Conservation (phyloP, 2,329 filamentous ascomycete genomes). For the Pseudogymnoascus sp. region DNA sequence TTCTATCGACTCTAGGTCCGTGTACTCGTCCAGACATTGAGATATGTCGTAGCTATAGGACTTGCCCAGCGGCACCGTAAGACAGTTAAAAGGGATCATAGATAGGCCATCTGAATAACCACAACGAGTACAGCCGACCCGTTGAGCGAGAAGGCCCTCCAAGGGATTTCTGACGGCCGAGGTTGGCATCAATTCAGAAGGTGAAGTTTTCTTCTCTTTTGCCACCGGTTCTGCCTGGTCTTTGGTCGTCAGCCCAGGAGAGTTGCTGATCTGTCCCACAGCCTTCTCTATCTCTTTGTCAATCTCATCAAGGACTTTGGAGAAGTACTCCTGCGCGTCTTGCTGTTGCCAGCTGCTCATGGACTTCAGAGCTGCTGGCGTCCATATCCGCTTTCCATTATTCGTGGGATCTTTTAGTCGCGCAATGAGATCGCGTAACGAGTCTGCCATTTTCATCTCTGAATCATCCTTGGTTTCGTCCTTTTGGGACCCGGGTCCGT, state of each 20-base stretch:
- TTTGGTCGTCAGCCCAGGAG: constrained; percentile 11
- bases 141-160: constrained; percentile 78
- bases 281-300: constrained; percentile 63
- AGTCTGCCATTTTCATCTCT: constrained; percentile 26
- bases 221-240: background rate
- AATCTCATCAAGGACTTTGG: constrained; percentile 75
- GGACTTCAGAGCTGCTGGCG: constrained; percentile 69
- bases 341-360: constrained; percentile 96
- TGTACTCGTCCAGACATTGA: constrained; percentile 77
- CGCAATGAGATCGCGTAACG: constrained; percentile 49
- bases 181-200: constrained; percentile 9
- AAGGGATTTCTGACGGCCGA: constrained; percentile 59
- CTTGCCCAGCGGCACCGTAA: constrained; percentile 72
- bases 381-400: constrained; percentile 72
- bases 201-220: background rate
- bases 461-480: constrained; percentile 8
- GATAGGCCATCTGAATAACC: constrained; percentile 81
- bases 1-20: constrained; percentile 73
- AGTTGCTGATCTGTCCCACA: constrained; percentile 23
- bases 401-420: constrained; percentile 61
- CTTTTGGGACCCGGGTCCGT: constrained; percentile 26
- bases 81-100: constrained; percentile 86
- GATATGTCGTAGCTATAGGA: constrained; percentile 59
- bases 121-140: constrained; percentile 78
- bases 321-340: constrained; percentile 95